These are phyloP conservation scores for Clathrospora elynae DNA, from an alignment of 2,329 filamentous ascomycete species.

Conservation along the genomic window DNA sequence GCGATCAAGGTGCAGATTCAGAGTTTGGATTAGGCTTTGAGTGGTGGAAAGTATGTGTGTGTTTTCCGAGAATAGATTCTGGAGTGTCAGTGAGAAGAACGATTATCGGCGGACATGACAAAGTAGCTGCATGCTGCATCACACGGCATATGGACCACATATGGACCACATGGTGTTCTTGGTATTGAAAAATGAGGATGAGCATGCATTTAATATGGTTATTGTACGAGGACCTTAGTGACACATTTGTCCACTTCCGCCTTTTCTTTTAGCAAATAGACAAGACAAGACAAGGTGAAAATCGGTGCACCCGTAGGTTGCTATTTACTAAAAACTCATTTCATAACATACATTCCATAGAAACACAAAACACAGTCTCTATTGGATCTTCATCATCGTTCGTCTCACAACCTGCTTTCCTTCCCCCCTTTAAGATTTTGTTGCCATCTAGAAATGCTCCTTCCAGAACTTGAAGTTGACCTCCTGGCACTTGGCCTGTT, in stretches of 20 bases:
- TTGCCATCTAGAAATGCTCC: slow-evolving; percentile 68
- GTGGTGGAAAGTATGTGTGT: too few species aligned
- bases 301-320: slow-evolving; percentile 8
- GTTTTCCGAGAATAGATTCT: too few species aligned
- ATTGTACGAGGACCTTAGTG: too few species aligned
- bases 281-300: slow-evolving; percentile 9
- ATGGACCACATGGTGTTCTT: too few species aligned
- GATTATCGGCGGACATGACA: too few species aligned
- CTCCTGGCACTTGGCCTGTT: slow-evolving; percentile 71
- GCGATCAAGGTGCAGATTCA: slow-evolving; percentile 99
- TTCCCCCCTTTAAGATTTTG: background rate
- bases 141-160: too few species aligned
- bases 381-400: background rate
- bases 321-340: slow-evolving; percentile 3
- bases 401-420: background rate
- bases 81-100: too few species aligned
- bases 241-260: too few species aligned
- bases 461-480: slow-evolving; percentile 99
- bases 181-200: too few species aligned
- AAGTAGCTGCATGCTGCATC: too few species aligned
- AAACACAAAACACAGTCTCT: background rate
- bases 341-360: background rate
- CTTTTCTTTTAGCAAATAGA: too few species aligned
- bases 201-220: too few species aligned
- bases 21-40: slow-evolving; percentile 58